Base-by-base conservation (phyloP, 495 filamentous ascomycete genomes). In the Sordaria brevicollis region DNA sequence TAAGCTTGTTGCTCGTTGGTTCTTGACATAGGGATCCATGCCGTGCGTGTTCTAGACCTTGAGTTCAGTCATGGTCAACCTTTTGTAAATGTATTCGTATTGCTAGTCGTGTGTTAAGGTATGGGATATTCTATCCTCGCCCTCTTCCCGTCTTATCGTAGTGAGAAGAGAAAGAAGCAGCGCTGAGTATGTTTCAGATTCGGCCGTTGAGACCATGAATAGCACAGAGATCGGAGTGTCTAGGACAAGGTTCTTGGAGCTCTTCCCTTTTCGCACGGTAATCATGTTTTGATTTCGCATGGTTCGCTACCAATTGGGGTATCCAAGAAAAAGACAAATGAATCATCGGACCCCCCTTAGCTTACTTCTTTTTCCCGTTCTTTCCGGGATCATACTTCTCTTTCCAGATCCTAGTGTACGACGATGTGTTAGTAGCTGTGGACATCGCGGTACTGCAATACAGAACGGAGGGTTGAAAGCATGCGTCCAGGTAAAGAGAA, bases 361-460 rank as follows among this genome's bases (percentile, higher is more conserved):
- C 43, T 57, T 66, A 66, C 71, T 79, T 80, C 71, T 81, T 82
- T 73, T 82, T 82, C 75, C 76, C 75, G 74, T 84, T n/a, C n/a
- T n/a, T 80, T 79, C 77, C 90, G 83, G 71, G 92, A 76, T 92
- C 87, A 80, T 97, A 97, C 80, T 97, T 97, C 65, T 94, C 92
- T 78, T 97, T 97, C 93, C 93, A 96, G 72, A 97, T 96, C 93
- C 93, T 97, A 76, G 49, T 62, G 49, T 62, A 31, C 13, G 49
- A 62, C 49, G 49, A 33, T 5, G 13, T 5, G 13, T 62, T 62
- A 62, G 49, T 33, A 2, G 33, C 13, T 31, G 6, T 62, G 25
- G 49, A 17, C 49, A n/a, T n/a, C n/a, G n/a, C n/a, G n/a, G 49
- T 17, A 13, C 21, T 31, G 25, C 8, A 13, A 17, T 29, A 62